Conservation (phyloP, 2,329 filamentous ascomycete species). For the Ustulina deusta region DNA sequence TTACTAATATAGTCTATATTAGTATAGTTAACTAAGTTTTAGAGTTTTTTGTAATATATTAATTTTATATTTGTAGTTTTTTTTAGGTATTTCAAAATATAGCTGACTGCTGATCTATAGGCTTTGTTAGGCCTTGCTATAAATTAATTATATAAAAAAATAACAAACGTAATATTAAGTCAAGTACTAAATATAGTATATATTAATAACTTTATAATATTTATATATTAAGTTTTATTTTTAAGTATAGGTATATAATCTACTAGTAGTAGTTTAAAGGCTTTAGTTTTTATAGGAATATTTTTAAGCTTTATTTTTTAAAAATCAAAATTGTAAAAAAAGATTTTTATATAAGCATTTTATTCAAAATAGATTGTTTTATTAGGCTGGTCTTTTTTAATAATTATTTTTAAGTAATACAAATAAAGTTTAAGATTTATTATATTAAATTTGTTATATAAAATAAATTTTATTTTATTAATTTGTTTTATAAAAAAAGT, state of each 20-base stretch:
- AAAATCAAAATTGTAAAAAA: not conserved
- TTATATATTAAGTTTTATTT: conserved; percentile 5
- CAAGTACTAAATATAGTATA: not conserved
- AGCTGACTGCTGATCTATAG: not conserved
- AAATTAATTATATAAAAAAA: not conserved
- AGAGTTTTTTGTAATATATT: not conserved
- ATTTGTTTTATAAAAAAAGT: too few species aligned
- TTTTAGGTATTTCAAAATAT: conserved; percentile 2
- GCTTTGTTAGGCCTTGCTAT: not conserved
- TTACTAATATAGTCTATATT: not conserved
- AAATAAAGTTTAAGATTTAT: not conserved
- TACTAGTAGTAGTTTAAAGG: too few species aligned
- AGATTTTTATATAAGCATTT: not conserved
- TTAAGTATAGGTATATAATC: not conserved
- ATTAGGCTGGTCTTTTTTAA: not conserved
- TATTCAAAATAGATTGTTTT: not conserved
- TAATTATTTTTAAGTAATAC: not conserved
- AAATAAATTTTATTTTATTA: not conserved
- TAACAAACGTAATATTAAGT: not conserved
- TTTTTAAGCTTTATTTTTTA: not conserved
- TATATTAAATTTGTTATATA: conserved; percentile 2
- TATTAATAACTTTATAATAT: not conserved
- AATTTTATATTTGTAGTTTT: conserved; percentile 1
- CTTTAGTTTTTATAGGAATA: not conserved
- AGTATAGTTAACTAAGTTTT: not conserved